phyloP scores from a whole-genome alignment of 371 early-diverging fungal species.

The Mucor lusitanicus region DNA sequence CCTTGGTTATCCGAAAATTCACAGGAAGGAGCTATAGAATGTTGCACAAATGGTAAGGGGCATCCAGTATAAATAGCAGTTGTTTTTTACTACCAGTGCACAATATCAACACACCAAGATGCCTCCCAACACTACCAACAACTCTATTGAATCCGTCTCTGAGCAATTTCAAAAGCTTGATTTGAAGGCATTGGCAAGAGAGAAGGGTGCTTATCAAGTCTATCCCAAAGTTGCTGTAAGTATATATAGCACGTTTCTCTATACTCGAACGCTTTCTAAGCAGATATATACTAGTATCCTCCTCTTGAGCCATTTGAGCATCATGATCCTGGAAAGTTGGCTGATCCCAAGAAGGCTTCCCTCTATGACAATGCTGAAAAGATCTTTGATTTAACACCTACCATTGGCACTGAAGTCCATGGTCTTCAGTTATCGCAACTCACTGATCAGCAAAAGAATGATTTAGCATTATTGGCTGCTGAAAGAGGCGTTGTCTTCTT shows the following conservation, averaged over 20 bases:
- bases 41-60: background rate
- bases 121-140: constrained; percentile 8
- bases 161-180: constrained; percentile 8
- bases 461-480: constrained; percentile 55
- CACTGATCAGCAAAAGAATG: constrained; percentile 56
- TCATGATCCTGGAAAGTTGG: constrained; percentile 34
- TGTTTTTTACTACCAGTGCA: background rate
- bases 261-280: background rate
- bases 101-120: background rate
- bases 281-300: constrained; percentile 12
- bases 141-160: background rate
- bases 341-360: constrained; percentile 55
- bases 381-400: constrained; percentile 53
- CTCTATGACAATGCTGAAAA: constrained; percentile 51
- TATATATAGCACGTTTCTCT: background rate
- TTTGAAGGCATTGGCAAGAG: constrained; percentile 11
- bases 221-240: constrained; percentile 15
- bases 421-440: constrained; percentile 51
- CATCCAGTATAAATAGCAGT: background rate
- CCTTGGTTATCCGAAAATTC: background rate
- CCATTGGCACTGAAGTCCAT: constrained; percentile 62
- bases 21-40: background rate
- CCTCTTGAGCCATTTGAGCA: constrained; percentile 27
- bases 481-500: constrained; percentile 68
- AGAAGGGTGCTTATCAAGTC: constrained; percentile 1